Base-by-base conservation (phyloP, 768 basidiomycete species). In the Lactifluus hygrophoroides region DNA sequence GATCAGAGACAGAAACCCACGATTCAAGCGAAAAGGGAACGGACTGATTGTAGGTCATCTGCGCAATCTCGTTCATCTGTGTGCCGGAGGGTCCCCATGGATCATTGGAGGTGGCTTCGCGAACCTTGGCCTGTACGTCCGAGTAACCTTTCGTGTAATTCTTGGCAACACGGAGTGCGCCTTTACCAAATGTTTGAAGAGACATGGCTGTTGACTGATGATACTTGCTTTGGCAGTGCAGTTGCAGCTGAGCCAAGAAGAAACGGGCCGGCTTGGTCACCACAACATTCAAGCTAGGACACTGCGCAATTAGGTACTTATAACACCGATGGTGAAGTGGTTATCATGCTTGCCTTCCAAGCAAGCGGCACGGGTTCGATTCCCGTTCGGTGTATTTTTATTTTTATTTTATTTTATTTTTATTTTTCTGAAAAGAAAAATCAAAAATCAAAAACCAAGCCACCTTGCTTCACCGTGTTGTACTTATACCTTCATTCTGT, bases 31-130 rank as follows among this genome's bases (percentile, higher is more conserved):
- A 16, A 28, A 38, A 43, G 32, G 23, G 56, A 32, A 78, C 88
- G 69, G 66, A 94, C 94, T 96, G 95, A 74, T 96, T 96, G 72
- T 91, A 97, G 16, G 92, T 94, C 73, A 98, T 70, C 70, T 96
- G 93, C 0, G 95, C 95, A 64, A 99, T 83, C 75, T 97, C 95
- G 76, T 96, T 96, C 96, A 99, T 98, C 77, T 95, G 94, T 1
- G 92, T 91, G 5, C 95, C 94, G 8, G 89, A 90, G 5, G 95
- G 95, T 0, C 95, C 95, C 93, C 94, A 96, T 10, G 95, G 91
- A 70, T 98, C 95, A 75, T 97, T 97, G 23, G 90, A 93, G 17
- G 94, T 97, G 38, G 94, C 91, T 76, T 95, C 94, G 60, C 94
- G 83, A 60, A 97, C 91, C 72, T 98, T 98, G 43, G 90, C 84